phyloP scores from a whole-genome alignment of 495 filamentous ascomycete species.

The Amphirosellinia nigrospora region DNA sequence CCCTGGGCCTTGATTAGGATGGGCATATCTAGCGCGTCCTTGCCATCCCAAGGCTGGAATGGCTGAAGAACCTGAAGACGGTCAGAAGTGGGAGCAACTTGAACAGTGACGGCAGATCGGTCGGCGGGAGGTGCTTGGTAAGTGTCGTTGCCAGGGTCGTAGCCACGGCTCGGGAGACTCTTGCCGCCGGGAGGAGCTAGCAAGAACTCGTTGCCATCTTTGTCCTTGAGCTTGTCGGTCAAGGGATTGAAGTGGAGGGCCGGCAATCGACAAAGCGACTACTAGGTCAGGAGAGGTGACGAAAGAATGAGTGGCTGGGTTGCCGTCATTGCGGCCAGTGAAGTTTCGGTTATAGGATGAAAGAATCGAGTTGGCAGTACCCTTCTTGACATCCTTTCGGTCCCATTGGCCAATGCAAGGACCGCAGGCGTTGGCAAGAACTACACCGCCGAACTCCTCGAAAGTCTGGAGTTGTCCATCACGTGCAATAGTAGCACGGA shows the following conservation, averaged over 20 bases:
- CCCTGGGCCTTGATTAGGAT: slow-evolving; percentile 98
- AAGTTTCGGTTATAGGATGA: slow-evolving; percentile 99
- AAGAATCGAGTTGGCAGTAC: slow-evolving; percentile 93
- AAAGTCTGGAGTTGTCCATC: slow-evolving; percentile 96
- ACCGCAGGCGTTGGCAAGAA: slow-evolving; percentile 96
- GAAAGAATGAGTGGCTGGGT: slow-evolving; percentile 98
- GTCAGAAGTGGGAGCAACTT: slow-evolving; percentile 87
- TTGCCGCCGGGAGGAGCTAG: slow-evolving; percentile 80
- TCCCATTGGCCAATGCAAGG: slow-evolving; percentile 88
- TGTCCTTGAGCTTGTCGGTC: slow-evolving; percentile 91
- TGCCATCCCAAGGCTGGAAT: slow-evolving; percentile 91
- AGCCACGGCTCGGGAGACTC: slow-evolving; percentile 80
- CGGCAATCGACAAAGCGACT: slow-evolving; percentile 89
- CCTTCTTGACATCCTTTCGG: slow-evolving; percentile 93
- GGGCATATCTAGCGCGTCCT: slow-evolving; percentile 85
- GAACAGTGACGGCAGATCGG: slow-evolving; percentile 72
- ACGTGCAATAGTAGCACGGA: slow-evolving; percentile 91
- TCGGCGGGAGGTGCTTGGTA: slow-evolving; percentile 95
- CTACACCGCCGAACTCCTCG: slow-evolving; percentile 95
- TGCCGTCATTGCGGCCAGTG: slow-evolving; percentile 98
- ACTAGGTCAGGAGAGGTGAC: slow-evolving; percentile 98
- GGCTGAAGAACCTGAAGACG: slow-evolving; percentile 90
- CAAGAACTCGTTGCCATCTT: slow-evolving; percentile 96
- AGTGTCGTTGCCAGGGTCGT: slow-evolving; percentile 92
- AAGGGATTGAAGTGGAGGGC: slow-evolving; percentile 96